These are phyloP conservation scores for Zoysia japonica DNA, from an alignment of 176 grass and related monocot genomes.

Conservation along the genomic window DNA sequence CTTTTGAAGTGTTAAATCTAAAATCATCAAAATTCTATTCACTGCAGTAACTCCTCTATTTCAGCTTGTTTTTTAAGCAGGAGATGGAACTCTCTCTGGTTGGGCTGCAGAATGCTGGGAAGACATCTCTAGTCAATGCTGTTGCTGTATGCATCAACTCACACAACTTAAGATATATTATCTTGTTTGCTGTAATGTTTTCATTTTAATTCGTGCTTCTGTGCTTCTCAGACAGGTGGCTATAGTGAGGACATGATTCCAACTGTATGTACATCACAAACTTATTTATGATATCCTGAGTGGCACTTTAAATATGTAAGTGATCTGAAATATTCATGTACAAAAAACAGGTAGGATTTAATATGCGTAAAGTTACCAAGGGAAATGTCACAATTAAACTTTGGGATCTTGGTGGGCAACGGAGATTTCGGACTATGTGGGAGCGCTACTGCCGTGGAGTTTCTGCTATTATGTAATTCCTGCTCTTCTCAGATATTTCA, in stretches of 20 bases:
- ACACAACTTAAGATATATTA: conserved; percentile 30
- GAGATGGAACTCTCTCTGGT: conserved; percentile 98
- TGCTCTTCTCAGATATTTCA: conserved; percentile 2
- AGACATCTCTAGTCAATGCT: conserved; percentile 93
- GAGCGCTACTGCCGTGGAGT: conserved; percentile 97
- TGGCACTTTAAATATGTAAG: conserved; percentile 5
- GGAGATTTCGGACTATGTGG: conserved; percentile 98
- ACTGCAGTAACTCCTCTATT: background rate
- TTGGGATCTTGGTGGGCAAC: conserved; percentile 97
- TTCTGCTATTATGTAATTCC: conserved; percentile 89
- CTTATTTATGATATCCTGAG: conserved; percentile 14
- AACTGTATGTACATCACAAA: conserved; percentile 62
- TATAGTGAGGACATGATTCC: conserved; percentile 99
- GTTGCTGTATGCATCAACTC: conserved; percentile 66
- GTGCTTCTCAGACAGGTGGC: conserved; percentile 80
- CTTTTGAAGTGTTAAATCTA: background rate
- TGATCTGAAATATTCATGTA: conserved; percentile 31
- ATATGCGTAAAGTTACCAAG: conserved; percentile 99
- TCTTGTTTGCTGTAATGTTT: conserved; percentile 35
- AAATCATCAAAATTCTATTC: conserved; percentile 7
- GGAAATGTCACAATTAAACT: conserved; percentile 99
- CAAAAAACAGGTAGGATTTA: conserved; percentile 83
- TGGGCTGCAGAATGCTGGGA: conserved; percentile 95
- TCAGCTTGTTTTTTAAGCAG: conserved; percentile 97
- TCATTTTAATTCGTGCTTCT: conserved; percentile 46